Base-by-base conservation (phyloP, 2,329 filamentous ascomycete genomes). In the Canariomyces notabilis region DNA sequence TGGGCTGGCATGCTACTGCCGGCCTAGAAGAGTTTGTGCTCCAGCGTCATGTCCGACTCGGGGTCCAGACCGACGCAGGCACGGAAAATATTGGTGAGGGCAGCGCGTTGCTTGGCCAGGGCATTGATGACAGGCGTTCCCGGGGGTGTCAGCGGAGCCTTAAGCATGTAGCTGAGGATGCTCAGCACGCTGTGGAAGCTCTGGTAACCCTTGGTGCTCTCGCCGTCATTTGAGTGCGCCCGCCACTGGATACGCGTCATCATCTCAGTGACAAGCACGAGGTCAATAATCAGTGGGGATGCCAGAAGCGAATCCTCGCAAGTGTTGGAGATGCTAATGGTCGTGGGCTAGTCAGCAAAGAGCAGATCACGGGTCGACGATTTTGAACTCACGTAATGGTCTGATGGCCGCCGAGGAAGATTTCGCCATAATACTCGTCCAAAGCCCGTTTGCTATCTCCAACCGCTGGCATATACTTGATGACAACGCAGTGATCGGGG, bases 391-490 rank as follows among this genome's bases (percentile, higher is more conserved):
- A 81, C 75, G 81, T 85, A 66, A 98, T 98, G 60, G 89, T 97
- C 76, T 98, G 93, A 73, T 97, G 93, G 34, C 93, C 93, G 57
- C 93, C 93, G 72, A 97, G 80, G 80, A 98, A 98, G 71, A 98
- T 97, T 77, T 98, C 91, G 46, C 89, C 93, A 60, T 96, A 96
- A 80, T 98, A 98, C 77, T 98, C 93, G 63, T 98, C 93, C 44
- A 98, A 79, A 44, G 93, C 93, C 65, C 93, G 89, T 82, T 98
- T 98, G 80, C 96, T 94, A 73, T 98, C 93, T 53, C 93, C 93
- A 39, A 98, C 93, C 54, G 90, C 89, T 29, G 93, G 93, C 90
- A 98, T 95, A 77, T 98, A 98, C 81, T 98, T 98, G 82, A 98
- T 98, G 59, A 98, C 93, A 50, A 98, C 93, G 50, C 88, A 94